These are phyloP conservation scores for Leucaena leucocephala DNA, from an alignment of 306 rosid genomes.

Conservation along the genomic window DNA sequence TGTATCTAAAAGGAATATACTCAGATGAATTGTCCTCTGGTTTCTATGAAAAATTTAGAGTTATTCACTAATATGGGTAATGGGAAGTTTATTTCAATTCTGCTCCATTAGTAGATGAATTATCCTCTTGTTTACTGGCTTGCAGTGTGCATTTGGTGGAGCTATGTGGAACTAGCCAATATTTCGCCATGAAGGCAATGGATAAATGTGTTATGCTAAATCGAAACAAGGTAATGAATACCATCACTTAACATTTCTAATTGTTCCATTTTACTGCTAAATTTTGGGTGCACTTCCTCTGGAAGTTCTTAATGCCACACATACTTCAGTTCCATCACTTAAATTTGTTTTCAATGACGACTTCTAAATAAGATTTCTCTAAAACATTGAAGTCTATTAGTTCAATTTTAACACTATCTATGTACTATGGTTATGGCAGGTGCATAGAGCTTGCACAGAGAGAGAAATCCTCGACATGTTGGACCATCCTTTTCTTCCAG, in stretches of 20 bases:
- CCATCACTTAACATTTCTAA: neutral
- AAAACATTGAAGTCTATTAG: neutral
- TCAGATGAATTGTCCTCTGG: too few relatives aligned
- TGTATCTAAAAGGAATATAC: too few relatives aligned
- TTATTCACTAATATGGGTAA: neutral
- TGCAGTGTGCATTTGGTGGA: constrained; percentile 95
- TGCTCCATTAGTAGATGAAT: neutral
- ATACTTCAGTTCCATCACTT: constrained; percentile 7
- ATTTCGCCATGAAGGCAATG: constrained; percentile 98
- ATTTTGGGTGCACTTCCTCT: neutral
- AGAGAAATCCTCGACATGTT: constrained; percentile 95
- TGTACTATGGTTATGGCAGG: constrained; percentile 46
- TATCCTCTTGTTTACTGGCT: constrained; percentile 12
- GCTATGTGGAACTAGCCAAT: constrained; percentile 69
- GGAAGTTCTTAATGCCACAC: neutral
- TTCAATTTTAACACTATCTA: constrained; percentile 5
- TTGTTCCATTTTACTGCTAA: neutral
- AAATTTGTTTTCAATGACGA: neutral
- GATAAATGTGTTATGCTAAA: constrained; percentile 88
- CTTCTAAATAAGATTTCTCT: neutral
- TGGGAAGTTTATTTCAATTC: neutral
- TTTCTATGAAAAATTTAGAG: too few relatives aligned
- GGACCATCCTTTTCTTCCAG: constrained; percentile 99
- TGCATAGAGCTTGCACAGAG: constrained; percentile 97
- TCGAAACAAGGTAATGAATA: constrained; percentile 79